A percentile compares a stretch with the other conserved stretches of the same genome.
phyloP scores from a whole-genome alignment of 352 stramenopile genomes.

The Phytophthora pistaciae region DNA sequence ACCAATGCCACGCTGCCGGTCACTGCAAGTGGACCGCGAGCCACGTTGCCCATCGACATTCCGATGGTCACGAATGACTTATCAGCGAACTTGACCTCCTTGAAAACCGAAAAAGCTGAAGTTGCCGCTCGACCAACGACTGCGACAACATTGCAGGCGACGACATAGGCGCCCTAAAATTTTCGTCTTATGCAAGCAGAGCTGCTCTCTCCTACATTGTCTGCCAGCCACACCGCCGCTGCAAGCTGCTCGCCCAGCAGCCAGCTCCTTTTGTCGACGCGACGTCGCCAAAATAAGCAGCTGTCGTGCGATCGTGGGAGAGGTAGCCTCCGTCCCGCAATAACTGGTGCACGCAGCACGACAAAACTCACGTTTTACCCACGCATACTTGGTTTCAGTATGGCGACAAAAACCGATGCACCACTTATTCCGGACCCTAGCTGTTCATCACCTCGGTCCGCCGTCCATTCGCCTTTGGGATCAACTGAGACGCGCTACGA shows the following conservation, averaged over 20 bases:
- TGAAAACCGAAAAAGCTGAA: too few species aligned
- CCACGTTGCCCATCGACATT: too few species aligned
- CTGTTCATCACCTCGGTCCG: background rate
- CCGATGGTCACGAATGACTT: too few species aligned
- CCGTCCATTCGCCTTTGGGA: slow-evolving; percentile 20
- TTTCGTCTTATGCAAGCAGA: background rate
- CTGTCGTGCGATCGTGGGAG: background rate
- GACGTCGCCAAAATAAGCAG: background rate
- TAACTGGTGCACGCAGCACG: background rate
- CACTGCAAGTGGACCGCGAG: too few species aligned
- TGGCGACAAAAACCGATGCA: slow-evolving; percentile 14
- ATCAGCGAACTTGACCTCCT: too few species aligned
- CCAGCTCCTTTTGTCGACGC: background rate
- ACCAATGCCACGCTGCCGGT: too few species aligned
- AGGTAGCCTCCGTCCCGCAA: background rate
- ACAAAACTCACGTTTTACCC: too few species aligned
- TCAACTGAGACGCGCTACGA: slow-evolving; percentile 10
- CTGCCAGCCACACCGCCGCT: too few species aligned
- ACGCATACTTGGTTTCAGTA: background rate
- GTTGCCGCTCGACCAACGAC: too few species aligned
- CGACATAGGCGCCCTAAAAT: background rate
- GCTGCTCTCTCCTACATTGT: too few species aligned
- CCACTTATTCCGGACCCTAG: slow-evolving; percentile 10
- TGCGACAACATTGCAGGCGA: background rate
- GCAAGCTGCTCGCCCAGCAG: background rate